These are phyloP conservation scores for Clavaria fumosa DNA, from an alignment of 768 basidiomycete genomes.

Conservation along the genomic window DNA sequence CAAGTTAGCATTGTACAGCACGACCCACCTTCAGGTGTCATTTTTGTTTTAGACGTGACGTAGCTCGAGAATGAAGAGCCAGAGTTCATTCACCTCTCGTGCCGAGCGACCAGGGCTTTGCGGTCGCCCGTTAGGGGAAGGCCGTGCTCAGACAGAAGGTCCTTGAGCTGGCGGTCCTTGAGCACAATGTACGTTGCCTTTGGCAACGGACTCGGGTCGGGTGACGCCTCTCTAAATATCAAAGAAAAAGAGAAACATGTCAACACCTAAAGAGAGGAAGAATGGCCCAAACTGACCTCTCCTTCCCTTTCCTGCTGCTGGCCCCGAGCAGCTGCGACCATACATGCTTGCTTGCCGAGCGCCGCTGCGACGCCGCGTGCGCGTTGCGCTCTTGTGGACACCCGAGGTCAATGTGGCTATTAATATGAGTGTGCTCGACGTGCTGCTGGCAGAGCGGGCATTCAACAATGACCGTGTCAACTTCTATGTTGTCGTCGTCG, in stretches of 20 bases:
- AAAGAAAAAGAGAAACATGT: slow-evolving; percentile 7
- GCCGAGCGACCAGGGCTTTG: slow-evolving; percentile 34
- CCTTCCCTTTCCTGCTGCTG: slow-evolving; percentile 30
- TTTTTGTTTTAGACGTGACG: slow-evolving; percentile 2
- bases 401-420: too few species aligned
- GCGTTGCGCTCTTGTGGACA: too few species aligned
- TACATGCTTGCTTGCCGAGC: too few species aligned
- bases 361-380: too few species aligned
- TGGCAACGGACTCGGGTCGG: slow-evolving; percentile 37
- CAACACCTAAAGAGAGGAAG: background rate
- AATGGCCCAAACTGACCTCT: slow-evolving; percentile 16
- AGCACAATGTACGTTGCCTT: slow-evolving; percentile 50
- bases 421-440: too few species aligned
- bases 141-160: slow-evolving; percentile 35
- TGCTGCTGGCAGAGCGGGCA: too few species aligned
- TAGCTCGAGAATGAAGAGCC: background rate
- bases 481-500: too few species aligned
- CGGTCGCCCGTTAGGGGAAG: slow-evolving; percentile 40
- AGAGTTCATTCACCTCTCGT: slow-evolving; percentile 34
- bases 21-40: slow-evolving; percentile 38
- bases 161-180: slow-evolving; percentile 44
- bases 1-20: slow-evolving; percentile 55
- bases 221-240: slow-evolving; percentile 14
- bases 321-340: too few species aligned
- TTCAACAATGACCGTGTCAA: too few species aligned